Conservation (phyloP, 257 asterid genomes). For the Thymus quinquecostatus region DNA sequence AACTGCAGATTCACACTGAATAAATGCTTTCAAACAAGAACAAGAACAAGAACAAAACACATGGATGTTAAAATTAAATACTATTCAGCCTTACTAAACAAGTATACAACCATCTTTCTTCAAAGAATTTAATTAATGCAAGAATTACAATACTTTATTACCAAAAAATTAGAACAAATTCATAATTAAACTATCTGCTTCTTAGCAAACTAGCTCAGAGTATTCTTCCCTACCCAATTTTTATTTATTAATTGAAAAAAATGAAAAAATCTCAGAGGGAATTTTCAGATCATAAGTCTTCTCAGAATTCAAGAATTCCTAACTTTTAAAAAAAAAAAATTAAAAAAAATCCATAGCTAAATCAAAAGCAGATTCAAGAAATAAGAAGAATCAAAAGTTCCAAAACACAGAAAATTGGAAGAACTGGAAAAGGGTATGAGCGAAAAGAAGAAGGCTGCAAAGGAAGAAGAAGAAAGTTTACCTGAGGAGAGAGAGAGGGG, state of each 20-base stretch:
- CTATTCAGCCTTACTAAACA: too few relatives aligned
- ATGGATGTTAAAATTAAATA: too few relatives aligned
- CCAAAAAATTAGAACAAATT: too few relatives aligned
- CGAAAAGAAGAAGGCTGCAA: neutral
- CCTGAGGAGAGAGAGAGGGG: too few relatives aligned
- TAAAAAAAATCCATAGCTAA: neutral
- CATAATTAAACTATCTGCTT: too few relatives aligned
- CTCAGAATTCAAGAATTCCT: conserved; percentile 2
- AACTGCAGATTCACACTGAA: too few relatives aligned
- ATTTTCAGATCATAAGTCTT: conserved; percentile 24
- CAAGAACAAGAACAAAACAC: too few relatives aligned
- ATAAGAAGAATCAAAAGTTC: neutral
- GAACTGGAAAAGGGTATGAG: neutral
- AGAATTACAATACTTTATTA: too few relatives aligned
- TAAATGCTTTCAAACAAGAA: too few relatives aligned
- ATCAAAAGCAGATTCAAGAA: conserved; percentile 22
- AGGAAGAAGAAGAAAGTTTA: neutral
- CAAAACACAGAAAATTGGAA: neutral
- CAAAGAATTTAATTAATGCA: too few relatives aligned
- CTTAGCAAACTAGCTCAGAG: neutral
- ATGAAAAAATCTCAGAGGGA: neutral
- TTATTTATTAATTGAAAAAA: too few relatives aligned
- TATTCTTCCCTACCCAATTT: neutral
- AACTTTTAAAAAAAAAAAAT: neutral
- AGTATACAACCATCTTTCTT: too few relatives aligned